Evolutionary conservation across 2,329 filamentous ascomycete species (phyloP).

Genomic region (Diaporthe sp.): DNA sequence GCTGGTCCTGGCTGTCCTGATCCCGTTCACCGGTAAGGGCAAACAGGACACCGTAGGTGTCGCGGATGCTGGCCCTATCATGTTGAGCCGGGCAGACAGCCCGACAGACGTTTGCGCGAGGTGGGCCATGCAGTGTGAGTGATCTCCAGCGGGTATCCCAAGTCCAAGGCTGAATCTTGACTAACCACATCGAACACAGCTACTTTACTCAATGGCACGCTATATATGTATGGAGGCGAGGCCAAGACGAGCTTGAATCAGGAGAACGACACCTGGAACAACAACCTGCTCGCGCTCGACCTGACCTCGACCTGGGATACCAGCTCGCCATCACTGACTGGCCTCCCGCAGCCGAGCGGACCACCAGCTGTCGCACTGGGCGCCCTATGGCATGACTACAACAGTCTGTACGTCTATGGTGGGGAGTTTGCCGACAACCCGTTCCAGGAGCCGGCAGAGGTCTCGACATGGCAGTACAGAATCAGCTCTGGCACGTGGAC

Average conservation of each 20-base stretch:
- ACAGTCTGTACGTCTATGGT: conserved; percentile 80
- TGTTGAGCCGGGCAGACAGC: conserved; percentile 57
- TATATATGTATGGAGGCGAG: conserved; percentile 83
- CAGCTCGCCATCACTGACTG: conserved; percentile 72
- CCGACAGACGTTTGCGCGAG: conserved; percentile 72
- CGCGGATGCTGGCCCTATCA: conserved; percentile 63
- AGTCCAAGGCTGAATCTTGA: too few species aligned
- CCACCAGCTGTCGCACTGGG: conserved; percentile 80
- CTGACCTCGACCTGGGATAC: conserved; percentile 81
- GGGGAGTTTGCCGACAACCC: conserved; percentile 80
- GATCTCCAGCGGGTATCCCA: background rate
- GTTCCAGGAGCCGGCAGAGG: conserved; percentile 66
- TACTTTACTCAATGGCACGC: conserved; percentile 79
- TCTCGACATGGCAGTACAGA: conserved; percentile 79
- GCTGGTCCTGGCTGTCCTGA: conserved; percentile 64
- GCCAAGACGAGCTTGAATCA: conserved; percentile 71
- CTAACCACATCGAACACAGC: conserved; percentile 52
- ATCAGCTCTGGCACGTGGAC: conserved; percentile 72
- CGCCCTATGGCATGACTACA: conserved; percentile 81
- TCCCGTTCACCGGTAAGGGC: conserved; percentile 62
- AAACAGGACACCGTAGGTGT: conserved; percentile 57
- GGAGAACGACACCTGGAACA: conserved; percentile 78
- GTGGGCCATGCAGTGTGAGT: conserved; percentile 75
- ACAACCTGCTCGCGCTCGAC: conserved; percentile 80
- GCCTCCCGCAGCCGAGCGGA: conserved; percentile 65